phyloP scores from a whole-genome alignment of 129 eudicot species.

The Centaurea solstitialis region DNA sequence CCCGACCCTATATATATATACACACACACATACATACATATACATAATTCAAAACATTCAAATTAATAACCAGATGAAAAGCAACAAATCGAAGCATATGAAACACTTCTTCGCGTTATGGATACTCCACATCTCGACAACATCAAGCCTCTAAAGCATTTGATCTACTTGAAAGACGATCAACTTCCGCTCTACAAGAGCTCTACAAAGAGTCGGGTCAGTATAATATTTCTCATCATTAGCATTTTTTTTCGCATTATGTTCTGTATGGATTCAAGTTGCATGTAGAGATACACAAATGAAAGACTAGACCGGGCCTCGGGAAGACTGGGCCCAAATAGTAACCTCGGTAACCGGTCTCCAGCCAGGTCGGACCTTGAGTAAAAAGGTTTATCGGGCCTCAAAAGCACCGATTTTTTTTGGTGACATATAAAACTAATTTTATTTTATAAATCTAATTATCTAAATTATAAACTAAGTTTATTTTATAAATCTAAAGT shows the following conservation, averaged over 20 bases:
- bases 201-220: constrained; percentile 53
- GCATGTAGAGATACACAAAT: background rate
- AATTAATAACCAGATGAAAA: constrained; percentile 50
- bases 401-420: no score
- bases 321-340: no score
- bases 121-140: constrained; percentile 75
- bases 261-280: background rate
- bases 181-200: constrained; percentile 74
- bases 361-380: no score
- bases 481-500: no score
- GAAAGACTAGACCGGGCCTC: no score
- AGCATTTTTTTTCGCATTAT: background rate
- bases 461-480: no score
- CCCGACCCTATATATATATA: background rate
- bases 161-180: constrained; percentile 67
- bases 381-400: no score
- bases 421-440: no score
- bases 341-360: no score
- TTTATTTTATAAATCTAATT: no score
- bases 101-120: constrained; percentile 51
- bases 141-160: constrained; percentile 57
- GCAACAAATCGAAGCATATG: constrained; percentile 62
- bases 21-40: background rate
- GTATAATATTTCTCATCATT: background rate
- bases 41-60: background rate